Base-by-base conservation (phyloP, 495 filamentous ascomycete species). In the Hypoxylon intermedium region DNA sequence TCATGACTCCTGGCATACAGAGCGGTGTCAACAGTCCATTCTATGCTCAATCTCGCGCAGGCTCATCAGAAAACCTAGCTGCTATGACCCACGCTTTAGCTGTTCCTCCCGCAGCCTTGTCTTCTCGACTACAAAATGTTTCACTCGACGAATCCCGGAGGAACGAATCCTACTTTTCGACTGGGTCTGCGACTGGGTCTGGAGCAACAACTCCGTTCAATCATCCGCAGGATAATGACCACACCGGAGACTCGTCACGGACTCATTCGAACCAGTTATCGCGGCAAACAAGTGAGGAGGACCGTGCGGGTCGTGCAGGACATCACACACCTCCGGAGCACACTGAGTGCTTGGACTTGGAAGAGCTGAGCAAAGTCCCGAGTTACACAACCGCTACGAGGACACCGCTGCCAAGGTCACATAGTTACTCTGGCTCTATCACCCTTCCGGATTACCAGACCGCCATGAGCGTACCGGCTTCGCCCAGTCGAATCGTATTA, bases 1-100 rank as follows among this genome's bases (percentile, higher is more conserved):
- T 91, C 63, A 84, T 89, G 67, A 96, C 93, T 0, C 90, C 91
- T 6, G 82, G 79, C n/a, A 69, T 79, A 44, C 77, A 77, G 26
- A 94, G 90, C 59, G 88, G 87, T 33, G 71, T 87, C 20, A 88
- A 82, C 60, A 96, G 91, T 1, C 94, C 94, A 0, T 85, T 90
- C 52, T 86, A 84, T 56, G 77, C 78, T 18, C 87, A 89, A 24
- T 96, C 92, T 31, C 85, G 89, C 30, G 84, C 85, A 19, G 85
- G 87, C 20, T 97, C 93, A 4, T 60, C 80, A 3, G 93, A 98
- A 58, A 92, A 96, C 61, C 77, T 96, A 40, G 76, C 83, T 12
- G 67, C 73, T 6, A 48, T 83, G 38, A 53, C 72, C 19, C 64
- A 76, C 51, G 64, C 60, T 20, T 80, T 83, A 31, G 78, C 77